Evolutionary conservation across 78 protist species (phyloP).

Genomic region (Cavenderia fasciculata): DNA sequence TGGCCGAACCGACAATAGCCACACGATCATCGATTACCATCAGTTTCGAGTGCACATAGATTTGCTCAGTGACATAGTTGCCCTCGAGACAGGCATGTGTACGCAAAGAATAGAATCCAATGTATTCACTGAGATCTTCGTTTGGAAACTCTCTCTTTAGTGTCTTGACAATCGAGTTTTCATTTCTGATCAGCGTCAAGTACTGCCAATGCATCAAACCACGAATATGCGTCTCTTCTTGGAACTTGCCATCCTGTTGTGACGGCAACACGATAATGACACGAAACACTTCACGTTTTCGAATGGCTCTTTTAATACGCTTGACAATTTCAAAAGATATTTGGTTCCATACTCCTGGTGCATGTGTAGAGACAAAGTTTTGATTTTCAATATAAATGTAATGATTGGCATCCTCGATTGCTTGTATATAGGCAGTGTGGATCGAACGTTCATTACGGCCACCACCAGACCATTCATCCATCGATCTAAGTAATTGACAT

Average conservation of each 20-base stretch:
- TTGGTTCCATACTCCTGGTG: constrained; percentile 71
- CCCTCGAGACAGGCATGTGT: constrained; percentile 76
- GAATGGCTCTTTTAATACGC: constrained; percentile 78
- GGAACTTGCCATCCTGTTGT: constrained; percentile 71
- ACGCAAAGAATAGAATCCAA: constrained; percentile 66
- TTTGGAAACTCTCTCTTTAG: constrained; percentile 63
- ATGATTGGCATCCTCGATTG: constrained; percentile 83
- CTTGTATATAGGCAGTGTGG: constrained; percentile 81
- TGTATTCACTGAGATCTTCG: constrained; percentile 64
- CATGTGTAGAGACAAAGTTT: constrained; percentile 76
- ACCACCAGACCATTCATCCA: constrained; percentile 86
- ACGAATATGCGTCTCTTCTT: constrained; percentile 65
- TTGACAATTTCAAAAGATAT: constrained; percentile 75
- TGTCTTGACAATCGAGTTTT: constrained; percentile 36
- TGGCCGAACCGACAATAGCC: constrained; percentile 91
- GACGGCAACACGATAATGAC: constrained; percentile 56
- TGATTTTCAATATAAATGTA: constrained; percentile 93
- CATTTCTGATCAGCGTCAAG: constrained; percentile 1
- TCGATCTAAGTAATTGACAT: constrained; percentile 72
- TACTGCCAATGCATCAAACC: constrained; percentile 81
- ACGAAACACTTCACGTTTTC: constrained; percentile 65
- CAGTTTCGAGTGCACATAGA: constrained; percentile 92
- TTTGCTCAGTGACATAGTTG: constrained; percentile 61
- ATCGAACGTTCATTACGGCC: constrained; percentile 76
- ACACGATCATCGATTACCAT: constrained; percentile 90